Conservation (phyloP, 2,329 filamentous ascomycete species). For the Aureobasidium sp. region DNA sequence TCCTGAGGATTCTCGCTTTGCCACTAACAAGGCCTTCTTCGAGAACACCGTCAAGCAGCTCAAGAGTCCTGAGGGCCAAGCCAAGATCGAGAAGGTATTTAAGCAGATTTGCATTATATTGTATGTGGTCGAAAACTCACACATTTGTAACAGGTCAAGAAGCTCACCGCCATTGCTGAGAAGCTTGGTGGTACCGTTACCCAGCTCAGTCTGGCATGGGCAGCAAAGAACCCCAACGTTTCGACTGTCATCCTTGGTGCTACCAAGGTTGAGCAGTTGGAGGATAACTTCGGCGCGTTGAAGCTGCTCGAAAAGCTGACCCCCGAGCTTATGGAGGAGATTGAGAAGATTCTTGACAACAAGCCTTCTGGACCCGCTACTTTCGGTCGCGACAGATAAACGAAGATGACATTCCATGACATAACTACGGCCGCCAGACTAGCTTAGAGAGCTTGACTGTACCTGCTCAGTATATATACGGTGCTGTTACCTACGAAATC, state of each 20-base stretch:
- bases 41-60: conserved; percentile 46
- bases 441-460: not conserved
- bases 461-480: not conserved
- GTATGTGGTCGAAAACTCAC: not conserved
- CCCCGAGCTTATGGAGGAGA: conserved; percentile 32
- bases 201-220: conserved; percentile 52
- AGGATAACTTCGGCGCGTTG: conserved; percentile 40
- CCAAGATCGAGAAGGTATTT: conserved; percentile 43
- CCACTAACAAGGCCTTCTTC: conserved; percentile 49
- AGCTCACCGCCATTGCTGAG: conserved; percentile 42
- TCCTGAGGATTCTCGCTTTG: conserved; percentile 52
- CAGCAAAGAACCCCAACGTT: conserved; percentile 50
- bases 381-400: conserved; percentile 28
- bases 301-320: conserved; percentile 32
- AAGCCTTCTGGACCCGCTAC: conserved; percentile 25
- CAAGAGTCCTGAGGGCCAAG: conserved; percentile 40
- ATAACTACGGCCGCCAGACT: not conserved
- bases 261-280: conserved; percentile 40
- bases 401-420: not conserved
- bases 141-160: conserved; percentile 34
- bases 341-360: conserved; percentile 35
- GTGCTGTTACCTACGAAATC: not conserved
- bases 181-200: conserved; percentile 38
- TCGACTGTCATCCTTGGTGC: conserved; percentile 48
- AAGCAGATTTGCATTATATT: not conserved